Evolutionary conservation across 2,329 filamentous ascomycete species (phyloP), one percentile per base, ranked within the genome.

Genomic region (Diaporthe capsici): DNA sequence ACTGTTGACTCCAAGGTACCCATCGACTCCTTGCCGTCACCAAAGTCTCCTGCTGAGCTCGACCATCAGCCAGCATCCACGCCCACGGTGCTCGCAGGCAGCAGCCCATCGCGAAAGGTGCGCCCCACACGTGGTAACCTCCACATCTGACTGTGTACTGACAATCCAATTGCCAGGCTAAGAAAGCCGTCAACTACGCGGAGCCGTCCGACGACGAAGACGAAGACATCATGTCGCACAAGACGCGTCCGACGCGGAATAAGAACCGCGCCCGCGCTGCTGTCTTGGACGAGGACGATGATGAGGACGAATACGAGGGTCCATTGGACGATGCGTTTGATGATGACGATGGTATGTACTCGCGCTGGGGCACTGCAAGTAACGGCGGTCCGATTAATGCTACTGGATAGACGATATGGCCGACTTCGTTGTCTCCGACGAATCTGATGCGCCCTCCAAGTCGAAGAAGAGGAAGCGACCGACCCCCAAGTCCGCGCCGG

Each of bases 361-460:
- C 42, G n/a, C 22, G 13, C 12, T 12, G 13, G 12, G 25, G 49
- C 10, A 68, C 28, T 10, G 25, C 31, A 4, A 6, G 22, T 12
- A 13, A 37, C 20, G 42, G 70, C 17, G 28, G 55, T 31, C 15
- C 15, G 28, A 17, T 12, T 49, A 25, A 72, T n/a, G 22, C 15
- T 37, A 31, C 15, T 37, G 61, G n/a, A 2, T 67, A 90, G 86
- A 89, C 85, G 94, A 97, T 72, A 91, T 97, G 86, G 95, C 93
- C 77, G 94, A 98, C 82, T 98, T 98, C 80, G 88, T 98, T 34
- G 95, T 94, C 6, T 92, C 94, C 0, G 96, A 98, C 80, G 95
- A 97, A 57, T 96, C 95, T 0, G 95, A 98, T 65, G 94, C 92
- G 25, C 81, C 88, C 77, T 78, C 87, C 80, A 82, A 88, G 34